Base-by-base conservation (phyloP, 2,329 filamentous ascomycete species). In the Neonectria coccinea region DNA sequence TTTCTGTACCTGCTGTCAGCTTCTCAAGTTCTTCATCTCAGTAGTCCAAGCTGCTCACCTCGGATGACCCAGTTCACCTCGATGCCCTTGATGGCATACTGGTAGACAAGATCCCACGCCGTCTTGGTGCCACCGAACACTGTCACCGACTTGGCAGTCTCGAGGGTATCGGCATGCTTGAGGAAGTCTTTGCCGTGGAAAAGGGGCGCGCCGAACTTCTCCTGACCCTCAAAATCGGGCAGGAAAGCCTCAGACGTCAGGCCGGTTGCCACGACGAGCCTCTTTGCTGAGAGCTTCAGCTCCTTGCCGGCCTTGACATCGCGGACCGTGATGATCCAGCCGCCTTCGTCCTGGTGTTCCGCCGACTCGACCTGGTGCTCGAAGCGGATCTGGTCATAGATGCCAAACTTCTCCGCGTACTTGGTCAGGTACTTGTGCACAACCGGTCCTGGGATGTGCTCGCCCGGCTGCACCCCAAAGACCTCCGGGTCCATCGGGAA, bases 101-200 rank as follows among this genome's bases (percentile, higher is more conserved):
- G 81, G 67, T 91, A 91, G 0, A 88, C 87, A 11, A 86, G 83
- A 75, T 92, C 90, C 81, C 85, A 91, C 0, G 88, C 88, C 2
- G 85, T 89, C 74, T 92, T 92, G 3, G 83, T 85, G 2, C 84
- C 87, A 2, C 90, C 90, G 12, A 91, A 82, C 0, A 92, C 83
- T 0, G 86, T 84, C 20, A 84, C 79, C 0, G 74, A 76, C 55
- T 81, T 82, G n/a, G 79, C 78, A 2, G 78, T 77, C 20, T 80
- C 69, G 2, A 87, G 68, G 0, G 79, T 80, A 31, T 79, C 75
- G 0, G 76, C 74, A 56, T 85, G 69, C 59, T 80, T 71, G 9
- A 74, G 70, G 31, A 88, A 81, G 41, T 86, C 78, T 47, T 79
- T 82, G 16, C 76, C 77, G 62, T 89, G 86, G 66, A 88, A 87